phyloP scores from a whole-genome alignment of 208 protist species.

The Leishmania gerbilli region DNA sequence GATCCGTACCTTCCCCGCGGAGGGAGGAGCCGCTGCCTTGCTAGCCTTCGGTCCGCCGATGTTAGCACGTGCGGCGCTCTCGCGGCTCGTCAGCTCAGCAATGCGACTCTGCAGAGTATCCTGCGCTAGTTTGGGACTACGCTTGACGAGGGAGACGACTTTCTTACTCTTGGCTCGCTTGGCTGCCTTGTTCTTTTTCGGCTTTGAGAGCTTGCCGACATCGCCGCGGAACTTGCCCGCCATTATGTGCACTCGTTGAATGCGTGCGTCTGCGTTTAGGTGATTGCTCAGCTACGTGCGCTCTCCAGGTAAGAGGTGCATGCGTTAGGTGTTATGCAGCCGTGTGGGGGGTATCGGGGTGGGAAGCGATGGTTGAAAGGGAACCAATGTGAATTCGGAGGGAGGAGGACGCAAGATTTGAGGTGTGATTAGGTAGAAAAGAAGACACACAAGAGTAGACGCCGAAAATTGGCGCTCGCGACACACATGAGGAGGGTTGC shows the following conservation, averaged over 20 bases:
- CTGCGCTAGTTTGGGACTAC: conserved; percentile 64
- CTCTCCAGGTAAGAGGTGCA: background rate
- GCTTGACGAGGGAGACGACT: conserved; percentile 66
- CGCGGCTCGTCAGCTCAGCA: conserved; percentile 53
- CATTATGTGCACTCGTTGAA: conserved; percentile 45
- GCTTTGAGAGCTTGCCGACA: conserved; percentile 66
- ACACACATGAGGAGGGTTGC: background rate
- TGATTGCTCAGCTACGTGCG: background rate
- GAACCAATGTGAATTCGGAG: background rate
- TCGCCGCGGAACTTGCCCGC: conserved; percentile 81
- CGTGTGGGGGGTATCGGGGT: background rate
- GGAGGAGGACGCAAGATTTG: background rate
- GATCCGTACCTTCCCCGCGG: conserved; percentile 40
- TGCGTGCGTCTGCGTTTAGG: conserved; percentile 7
- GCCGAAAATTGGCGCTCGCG: background rate
- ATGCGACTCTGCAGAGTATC: conserved; percentile 63
- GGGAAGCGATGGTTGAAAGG: background rate
- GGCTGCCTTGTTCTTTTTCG: conserved; percentile 55
- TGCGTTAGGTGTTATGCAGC: background rate
- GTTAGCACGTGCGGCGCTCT: background rate
- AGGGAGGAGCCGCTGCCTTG: conserved; percentile 5
- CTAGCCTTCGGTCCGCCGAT: conserved; percentile 6
- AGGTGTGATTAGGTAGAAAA: background rate
- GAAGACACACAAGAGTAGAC: background rate
- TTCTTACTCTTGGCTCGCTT: conserved; percentile 59